Percentiles rank a stretch among this genome's conserved stretches.
Conservation (phyloP, 2,329 filamentous ascomycete genomes). For the Paecilomyces sp. region DNA sequence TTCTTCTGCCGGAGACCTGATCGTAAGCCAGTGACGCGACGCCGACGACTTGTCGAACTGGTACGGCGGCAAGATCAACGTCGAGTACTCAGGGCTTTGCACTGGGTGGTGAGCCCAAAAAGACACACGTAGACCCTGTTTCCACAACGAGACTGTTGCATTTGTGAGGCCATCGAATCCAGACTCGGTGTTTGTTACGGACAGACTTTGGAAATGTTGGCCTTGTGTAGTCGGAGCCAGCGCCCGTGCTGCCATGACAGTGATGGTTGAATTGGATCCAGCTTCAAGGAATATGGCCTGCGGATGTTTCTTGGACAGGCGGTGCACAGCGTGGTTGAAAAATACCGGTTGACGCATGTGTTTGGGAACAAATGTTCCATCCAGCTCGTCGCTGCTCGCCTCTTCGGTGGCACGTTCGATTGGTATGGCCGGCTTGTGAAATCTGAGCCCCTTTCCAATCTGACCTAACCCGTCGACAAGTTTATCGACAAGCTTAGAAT, state of each 20-base stretch:
- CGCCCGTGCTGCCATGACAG: slow-evolving; percentile 24
- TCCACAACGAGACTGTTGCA: slow-evolving; percentile 32
- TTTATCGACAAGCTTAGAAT: slow-evolving; percentile 35
- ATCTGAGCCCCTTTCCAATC: slow-evolving; percentile 21
- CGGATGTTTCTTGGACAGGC: slow-evolving; percentile 21
- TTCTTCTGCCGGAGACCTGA: slow-evolving; percentile 11
- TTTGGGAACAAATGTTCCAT: slow-evolving; percentile 10
- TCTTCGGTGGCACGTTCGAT: slow-evolving; percentile 10
- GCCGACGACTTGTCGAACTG: slow-evolving; percentile 32
- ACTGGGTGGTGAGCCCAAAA: slow-evolving; percentile 34
- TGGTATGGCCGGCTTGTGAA: slow-evolving; percentile 29
- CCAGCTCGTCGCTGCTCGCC: not conserved
- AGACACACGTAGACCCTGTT: slow-evolving; percentile 22
- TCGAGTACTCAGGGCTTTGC: slow-evolving; percentile 18
- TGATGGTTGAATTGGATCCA: slow-evolving; percentile 29
- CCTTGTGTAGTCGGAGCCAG: slow-evolving; percentile 5
- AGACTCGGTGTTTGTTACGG: not conserved
- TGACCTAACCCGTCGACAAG: slow-evolving; percentile 19
- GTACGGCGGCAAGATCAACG: slow-evolving; percentile 33
- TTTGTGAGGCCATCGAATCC: slow-evolving; percentile 13
- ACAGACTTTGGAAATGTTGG: not conserved
- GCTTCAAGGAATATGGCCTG: slow-evolving; percentile 33
- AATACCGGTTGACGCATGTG: slow-evolving; percentile 40
- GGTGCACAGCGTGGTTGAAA: slow-evolving; percentile 36
- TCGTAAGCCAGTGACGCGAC: slow-evolving; percentile 31